Evolutionary conservation across 73 alveolate genomes (phyloP).

Genomic region (Paraurostyla sp.): DNA sequence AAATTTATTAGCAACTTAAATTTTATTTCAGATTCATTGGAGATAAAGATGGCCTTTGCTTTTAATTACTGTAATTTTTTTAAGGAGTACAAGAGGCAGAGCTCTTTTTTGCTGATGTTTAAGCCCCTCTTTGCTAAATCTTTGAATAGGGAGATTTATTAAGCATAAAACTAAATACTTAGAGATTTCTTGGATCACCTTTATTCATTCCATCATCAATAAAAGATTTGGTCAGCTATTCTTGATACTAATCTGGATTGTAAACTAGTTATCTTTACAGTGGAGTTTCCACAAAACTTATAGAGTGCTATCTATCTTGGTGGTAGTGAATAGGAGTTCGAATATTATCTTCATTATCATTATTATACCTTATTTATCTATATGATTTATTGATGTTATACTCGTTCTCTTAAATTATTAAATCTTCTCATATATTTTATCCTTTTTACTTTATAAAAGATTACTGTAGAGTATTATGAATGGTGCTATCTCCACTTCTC

Average conservation of each 20-base stretch:
- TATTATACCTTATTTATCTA: too few relatives aligned
- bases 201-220: background rate
- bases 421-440: background rate
- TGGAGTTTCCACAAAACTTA: too few relatives aligned
- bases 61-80: background rate
- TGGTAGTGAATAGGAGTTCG: too few relatives aligned
- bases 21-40: background rate
- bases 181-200: slow-evolving; percentile 1
- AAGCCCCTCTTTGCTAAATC: background rate
- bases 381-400: too few relatives aligned
- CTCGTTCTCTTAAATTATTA: too few relatives aligned
- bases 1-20: background rate
- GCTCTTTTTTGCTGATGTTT: background rate
- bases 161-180: slow-evolving; percentile 13
- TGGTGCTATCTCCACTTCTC: background rate
- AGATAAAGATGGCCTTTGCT: background rate
- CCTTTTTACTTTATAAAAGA: background rate
- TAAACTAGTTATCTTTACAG: background rate
- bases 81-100: background rate
- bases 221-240: background rate
- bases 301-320: too few relatives aligned
- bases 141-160: slow-evolving; percentile 33
- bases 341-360: too few relatives aligned
- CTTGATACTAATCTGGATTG: background rate
- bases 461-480: background rate